A percentile compares a stretch with the other conserved stretches of the same genome.
Conservation (phyloP, 2,329 filamentous ascomycete species). For the Elsinoe perseae region DNA sequence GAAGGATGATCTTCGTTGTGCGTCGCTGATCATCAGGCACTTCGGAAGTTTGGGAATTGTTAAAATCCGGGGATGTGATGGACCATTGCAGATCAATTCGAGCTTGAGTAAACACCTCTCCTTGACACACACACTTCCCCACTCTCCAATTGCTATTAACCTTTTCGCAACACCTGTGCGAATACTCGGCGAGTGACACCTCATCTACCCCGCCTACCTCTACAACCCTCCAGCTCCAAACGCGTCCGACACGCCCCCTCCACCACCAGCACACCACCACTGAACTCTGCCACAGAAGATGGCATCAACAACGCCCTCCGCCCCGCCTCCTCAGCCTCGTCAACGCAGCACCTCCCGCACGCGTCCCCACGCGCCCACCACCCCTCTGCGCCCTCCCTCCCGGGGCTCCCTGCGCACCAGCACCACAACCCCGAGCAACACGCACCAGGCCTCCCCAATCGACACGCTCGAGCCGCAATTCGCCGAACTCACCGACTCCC, state of each 20-base stretch:
- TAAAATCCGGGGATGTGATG: neutral
- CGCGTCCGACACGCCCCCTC: neutral
- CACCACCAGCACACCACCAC: neutral
- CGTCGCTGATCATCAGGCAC: neutral
- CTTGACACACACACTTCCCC: no score
- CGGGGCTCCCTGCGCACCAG: slow-evolving; percentile 81
- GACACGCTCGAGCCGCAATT: slow-evolving; percentile 83
- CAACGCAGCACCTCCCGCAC: slow-evolving; percentile 18
- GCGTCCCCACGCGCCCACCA: slow-evolving; percentile 64
- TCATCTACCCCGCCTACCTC: neutral
- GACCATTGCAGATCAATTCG: neutral
- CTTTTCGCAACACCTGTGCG: no score
- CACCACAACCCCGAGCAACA: slow-evolving; percentile 43
- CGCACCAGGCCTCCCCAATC: slow-evolving; percentile 53
- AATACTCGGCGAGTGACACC: neutral
- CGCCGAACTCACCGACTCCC: slow-evolving; percentile 83
- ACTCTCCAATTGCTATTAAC: no score
- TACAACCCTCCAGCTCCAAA: neutral
- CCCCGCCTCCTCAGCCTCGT: slow-evolving; percentile 14
- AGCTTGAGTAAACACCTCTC: neutral
- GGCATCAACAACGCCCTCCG: neutral
- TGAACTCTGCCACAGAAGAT: neutral
- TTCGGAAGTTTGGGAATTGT: neutral
- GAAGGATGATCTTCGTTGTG: neutral
- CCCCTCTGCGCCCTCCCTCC: slow-evolving; percentile 82